phyloP scores from a whole-genome alignment of 1,139 yeast genomes.

The Pichia sp. region DNA sequence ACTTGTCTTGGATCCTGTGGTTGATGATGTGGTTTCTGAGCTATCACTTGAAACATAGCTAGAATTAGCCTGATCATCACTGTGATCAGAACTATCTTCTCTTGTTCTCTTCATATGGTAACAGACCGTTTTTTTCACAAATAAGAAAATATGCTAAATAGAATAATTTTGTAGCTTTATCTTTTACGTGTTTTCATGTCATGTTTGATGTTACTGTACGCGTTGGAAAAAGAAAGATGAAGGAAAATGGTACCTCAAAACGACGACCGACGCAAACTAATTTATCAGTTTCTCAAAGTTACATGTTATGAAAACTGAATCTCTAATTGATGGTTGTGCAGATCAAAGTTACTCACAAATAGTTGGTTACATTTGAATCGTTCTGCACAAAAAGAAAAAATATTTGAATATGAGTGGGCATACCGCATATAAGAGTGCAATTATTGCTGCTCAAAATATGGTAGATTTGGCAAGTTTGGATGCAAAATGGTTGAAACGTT shows the following conservation, averaged over 20 bases:
- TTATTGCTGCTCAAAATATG: slow-evolving; percentile 12
- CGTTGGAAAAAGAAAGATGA: neutral
- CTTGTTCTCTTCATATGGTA: neutral
- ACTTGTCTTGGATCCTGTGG: neutral
- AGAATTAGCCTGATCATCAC: neutral
- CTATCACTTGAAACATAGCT: neutral
- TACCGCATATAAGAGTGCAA: neutral
- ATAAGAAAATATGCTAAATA: neutral
- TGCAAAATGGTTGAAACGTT: slow-evolving; percentile 45
- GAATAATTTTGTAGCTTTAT: too few relatives aligned
- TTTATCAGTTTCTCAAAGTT: neutral
- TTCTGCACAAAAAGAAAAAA: too few relatives aligned
- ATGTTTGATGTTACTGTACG: neutral
- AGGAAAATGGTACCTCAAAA: too few relatives aligned
- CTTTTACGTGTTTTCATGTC: neutral
- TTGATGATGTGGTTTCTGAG: neutral
- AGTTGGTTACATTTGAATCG: too few relatives aligned
- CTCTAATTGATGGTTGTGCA: too few relatives aligned
- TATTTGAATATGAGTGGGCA: too few relatives aligned
- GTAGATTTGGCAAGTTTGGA: slow-evolving; percentile 32
- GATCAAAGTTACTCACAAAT: too few relatives aligned
- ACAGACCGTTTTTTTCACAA: neutral
- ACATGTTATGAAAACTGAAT: neutral
- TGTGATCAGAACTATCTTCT: neutral
- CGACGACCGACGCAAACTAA: neutral